Evolutionary conservation across 768 basidiomycete genomes (phyloP).

Genomic region (Russula griseocarnosa): DNA sequence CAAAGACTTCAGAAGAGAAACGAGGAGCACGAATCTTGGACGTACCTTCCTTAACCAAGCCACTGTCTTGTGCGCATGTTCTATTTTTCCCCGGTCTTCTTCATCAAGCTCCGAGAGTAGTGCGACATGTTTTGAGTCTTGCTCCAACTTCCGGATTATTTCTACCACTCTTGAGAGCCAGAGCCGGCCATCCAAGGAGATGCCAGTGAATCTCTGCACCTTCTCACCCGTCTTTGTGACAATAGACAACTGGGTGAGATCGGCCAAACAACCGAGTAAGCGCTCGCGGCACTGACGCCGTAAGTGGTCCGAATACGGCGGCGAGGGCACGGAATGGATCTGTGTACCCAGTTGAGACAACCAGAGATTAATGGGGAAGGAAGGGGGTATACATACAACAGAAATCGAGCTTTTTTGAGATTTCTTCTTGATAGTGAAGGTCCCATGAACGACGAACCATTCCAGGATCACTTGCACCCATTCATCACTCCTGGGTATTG

Average conservation of each 20-base stretch:
- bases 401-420: conserved; percentile 57
- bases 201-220: conserved; percentile 51
- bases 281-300: conserved; percentile 62
- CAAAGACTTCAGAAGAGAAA: conserved; percentile 12
- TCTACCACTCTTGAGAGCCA: conserved; percentile 70
- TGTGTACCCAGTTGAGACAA: conserved; percentile 33
- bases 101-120: conserved; percentile 51
- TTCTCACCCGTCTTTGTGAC: conserved; percentile 51
- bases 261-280: conserved; percentile 68
- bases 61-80: conserved; percentile 44
- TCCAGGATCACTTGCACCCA: conserved; percentile 75
- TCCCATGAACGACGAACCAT: conserved; percentile 77
- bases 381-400: conserved; percentile 47
- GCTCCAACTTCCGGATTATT: conserved; percentile 53
- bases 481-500: conserved; percentile 72
- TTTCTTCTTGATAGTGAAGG: conserved; percentile 73
- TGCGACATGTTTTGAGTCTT: conserved; percentile 64
- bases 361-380: not conserved
- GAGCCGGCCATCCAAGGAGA: conserved; percentile 67
- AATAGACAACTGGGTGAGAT: conserved; percentile 58
- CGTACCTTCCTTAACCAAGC: conserved; percentile 46
- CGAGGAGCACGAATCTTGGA: not conserved
- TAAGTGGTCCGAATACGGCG: conserved; percentile 69
- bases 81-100: conserved; percentile 47
- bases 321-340: conserved; percentile 60